A percentile compares a stretch with the other conserved stretches of the same genome.
Conservation (phyloP, 768 basidiomycete genomes). For the Omphalotus guepiniiformis region DNA sequence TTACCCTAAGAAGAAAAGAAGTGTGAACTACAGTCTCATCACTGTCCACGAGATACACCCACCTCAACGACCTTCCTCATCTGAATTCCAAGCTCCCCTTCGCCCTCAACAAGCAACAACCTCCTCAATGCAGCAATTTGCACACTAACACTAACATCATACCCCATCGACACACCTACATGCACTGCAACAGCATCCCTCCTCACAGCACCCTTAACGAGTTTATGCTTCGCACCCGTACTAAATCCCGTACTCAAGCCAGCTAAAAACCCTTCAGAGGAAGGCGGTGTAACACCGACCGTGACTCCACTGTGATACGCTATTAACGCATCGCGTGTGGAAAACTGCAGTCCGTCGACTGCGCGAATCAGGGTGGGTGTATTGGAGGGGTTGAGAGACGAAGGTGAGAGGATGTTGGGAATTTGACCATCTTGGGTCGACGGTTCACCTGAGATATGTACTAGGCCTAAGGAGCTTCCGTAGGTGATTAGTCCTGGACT, state of each 20-base stretch:
- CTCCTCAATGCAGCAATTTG: conserved; percentile 58
- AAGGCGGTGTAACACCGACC: conserved; percentile 53
- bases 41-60: neutral
- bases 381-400: no score
- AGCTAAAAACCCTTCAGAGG: conserved; percentile 41
- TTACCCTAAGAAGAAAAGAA: conserved; percentile 47
- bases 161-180: conserved; percentile 44
- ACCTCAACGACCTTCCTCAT: conserved; percentile 47
- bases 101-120: conserved; percentile 37
- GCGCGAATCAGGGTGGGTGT: conserved; percentile 52
- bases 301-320: conserved; percentile 67
- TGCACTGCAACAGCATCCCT: conserved; percentile 61
- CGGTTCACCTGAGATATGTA: conserved; percentile 55
- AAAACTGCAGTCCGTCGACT: conserved; percentile 55
- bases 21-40: no score
- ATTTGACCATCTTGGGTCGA: conserved; percentile 58
- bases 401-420: conserved; percentile 40
- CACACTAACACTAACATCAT: conserved; percentile 54
- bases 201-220: conserved; percentile 53
- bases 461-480: conserved; percentile 59
- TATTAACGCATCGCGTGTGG: conserved; percentile 23
- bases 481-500: conserved; percentile 60
- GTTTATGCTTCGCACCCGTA: conserved; percentile 49
- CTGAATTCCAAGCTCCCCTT: conserved; percentile 34
- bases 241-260: conserved; percentile 60